These are phyloP conservation scores for Cryptococcus amylolentus DNA, from an alignment of 1,284 basidiomycete genomes.

Conservation along the genomic window DNA sequence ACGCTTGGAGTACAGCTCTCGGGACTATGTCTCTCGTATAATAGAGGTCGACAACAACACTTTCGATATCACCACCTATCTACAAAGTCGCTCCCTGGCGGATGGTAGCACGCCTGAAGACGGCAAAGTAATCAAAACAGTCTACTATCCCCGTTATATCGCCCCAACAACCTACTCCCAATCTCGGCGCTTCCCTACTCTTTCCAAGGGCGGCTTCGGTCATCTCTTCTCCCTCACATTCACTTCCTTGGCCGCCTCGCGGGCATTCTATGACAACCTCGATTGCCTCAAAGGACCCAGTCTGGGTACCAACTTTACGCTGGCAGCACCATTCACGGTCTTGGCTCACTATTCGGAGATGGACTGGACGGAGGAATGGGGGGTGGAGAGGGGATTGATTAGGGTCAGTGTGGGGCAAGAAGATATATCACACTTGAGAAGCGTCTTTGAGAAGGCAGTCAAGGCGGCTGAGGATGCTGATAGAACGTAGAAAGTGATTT, in stretches of 20 bases:
- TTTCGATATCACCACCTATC: conserved; percentile 72
- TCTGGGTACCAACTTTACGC: conserved; percentile 92
- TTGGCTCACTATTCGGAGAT: conserved; percentile 88
- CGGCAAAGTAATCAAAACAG: conserved; percentile 64
- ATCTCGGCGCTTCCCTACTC: conserved; percentile 52
- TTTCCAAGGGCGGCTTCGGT: conserved; percentile 69
- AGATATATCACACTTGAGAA: conserved; percentile 60
- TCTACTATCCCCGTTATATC: conserved; percentile 86
- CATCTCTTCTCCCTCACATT: conserved; percentile 92
- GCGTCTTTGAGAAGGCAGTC: conserved; percentile 65
- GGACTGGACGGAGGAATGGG: conserved; percentile 84
- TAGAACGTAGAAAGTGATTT: not conserved
- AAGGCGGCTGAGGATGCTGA: conserved; percentile 51
- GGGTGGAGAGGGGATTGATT: conserved; percentile 80
- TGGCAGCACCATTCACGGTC: conserved; percentile 89
- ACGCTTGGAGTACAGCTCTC: conserved; percentile 96
- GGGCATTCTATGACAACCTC: conserved; percentile 82
- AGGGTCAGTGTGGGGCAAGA: conserved; percentile 90
- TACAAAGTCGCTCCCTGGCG: conserved; percentile 60
- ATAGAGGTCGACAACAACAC: conserved; percentile 77
- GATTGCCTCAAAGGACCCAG: conserved; percentile 86
- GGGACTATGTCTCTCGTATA: conserved; percentile 79
- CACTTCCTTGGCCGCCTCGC: conserved; percentile 62
- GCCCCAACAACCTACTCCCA: conserved; percentile 67
- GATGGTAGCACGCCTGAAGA: conserved; percentile 23